Conservation (phyloP, 371 early-diverging fungal genomes). For the Mortierella sp. region DNA sequence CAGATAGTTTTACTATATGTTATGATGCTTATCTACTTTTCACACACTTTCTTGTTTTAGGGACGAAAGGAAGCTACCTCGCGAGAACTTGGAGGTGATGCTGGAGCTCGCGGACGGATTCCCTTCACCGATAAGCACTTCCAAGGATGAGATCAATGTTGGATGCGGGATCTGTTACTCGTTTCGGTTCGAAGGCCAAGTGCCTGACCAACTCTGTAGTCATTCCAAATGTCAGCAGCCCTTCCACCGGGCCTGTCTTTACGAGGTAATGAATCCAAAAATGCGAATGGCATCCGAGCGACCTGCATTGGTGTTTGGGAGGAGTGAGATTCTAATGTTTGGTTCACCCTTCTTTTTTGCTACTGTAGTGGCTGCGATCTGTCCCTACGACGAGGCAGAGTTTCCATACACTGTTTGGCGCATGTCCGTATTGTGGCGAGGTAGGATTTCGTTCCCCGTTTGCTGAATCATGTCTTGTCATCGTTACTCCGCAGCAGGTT, state of each 20-base stretch:
- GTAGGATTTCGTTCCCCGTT: constrained; percentile 34
- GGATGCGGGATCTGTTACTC: constrained; percentile 72
- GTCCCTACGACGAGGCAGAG: constrained; percentile 68
- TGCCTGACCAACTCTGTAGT: constrained; percentile 65
- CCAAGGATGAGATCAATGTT: constrained; percentile 60
- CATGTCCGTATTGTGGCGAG: constrained; percentile 68
- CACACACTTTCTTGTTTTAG: constrained; percentile 9
- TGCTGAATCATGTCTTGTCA: too few relatives aligned
- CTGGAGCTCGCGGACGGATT: constrained; percentile 47
- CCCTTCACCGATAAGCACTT: constrained; percentile 45
- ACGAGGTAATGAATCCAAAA: constrained; percentile 54
- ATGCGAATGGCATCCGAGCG: background rate
- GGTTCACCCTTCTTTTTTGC: background rate
- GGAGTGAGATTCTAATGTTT: background rate
- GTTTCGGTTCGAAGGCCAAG: constrained; percentile 57
- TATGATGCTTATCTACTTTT: background rate
- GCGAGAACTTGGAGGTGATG: constrained; percentile 43
- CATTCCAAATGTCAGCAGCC: constrained; percentile 64
- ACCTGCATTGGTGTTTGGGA: background rate
- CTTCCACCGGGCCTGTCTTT: constrained; percentile 63
- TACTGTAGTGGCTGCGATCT: constrained; percentile 67
- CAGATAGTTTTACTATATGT: too few relatives aligned
- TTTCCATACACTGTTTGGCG: constrained; percentile 65
- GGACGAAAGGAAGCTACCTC: constrained; percentile 30
- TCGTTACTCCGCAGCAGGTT: background rate